Conservation (phyloP, 2,329 filamentous ascomycete species). For the Mollisia scopiformis region DNA sequence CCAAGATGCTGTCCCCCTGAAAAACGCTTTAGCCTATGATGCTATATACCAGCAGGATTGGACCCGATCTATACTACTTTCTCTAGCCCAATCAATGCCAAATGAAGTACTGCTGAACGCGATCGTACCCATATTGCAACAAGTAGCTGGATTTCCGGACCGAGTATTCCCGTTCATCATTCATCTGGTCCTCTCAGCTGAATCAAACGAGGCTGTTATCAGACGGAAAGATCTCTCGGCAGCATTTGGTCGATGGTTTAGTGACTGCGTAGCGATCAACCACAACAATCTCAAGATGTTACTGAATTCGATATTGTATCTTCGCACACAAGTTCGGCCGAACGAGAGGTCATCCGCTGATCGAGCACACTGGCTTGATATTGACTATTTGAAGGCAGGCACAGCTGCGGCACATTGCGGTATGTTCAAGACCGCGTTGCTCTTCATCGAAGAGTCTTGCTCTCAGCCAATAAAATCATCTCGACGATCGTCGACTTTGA, state of each 20-base stretch:
- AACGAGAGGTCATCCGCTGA: constrained; percentile 79
- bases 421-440: constrained; percentile 84
- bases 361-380: constrained; percentile 80
- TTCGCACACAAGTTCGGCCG: constrained; percentile 78
- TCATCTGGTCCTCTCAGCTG: constrained; percentile 76
- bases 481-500: constrained; percentile 65
- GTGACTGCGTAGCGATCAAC: constrained; percentile 45
- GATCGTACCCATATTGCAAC: constrained; percentile 66
- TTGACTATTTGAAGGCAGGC: constrained; percentile 74
- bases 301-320: constrained; percentile 80
- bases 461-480: constrained; percentile 60
- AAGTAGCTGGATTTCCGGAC: constrained; percentile 71
- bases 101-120: constrained; percentile 71
- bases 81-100: constrained; percentile 61
- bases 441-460: constrained; percentile 77
- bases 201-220: constrained; percentile 62
- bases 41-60: constrained; percentile 54
- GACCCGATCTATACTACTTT: constrained; percentile 63
- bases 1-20: constrained; percentile 10
- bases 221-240: constrained; percentile 67
- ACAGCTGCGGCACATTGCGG: constrained; percentile 75
- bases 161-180: constrained; percentile 81
- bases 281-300: constrained; percentile 72
- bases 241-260: constrained; percentile 67
- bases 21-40: constrained; percentile 23